phyloP scores from a whole-genome alignment of 192 early-diverging fungal species.

The Backusella sp. region DNA sequence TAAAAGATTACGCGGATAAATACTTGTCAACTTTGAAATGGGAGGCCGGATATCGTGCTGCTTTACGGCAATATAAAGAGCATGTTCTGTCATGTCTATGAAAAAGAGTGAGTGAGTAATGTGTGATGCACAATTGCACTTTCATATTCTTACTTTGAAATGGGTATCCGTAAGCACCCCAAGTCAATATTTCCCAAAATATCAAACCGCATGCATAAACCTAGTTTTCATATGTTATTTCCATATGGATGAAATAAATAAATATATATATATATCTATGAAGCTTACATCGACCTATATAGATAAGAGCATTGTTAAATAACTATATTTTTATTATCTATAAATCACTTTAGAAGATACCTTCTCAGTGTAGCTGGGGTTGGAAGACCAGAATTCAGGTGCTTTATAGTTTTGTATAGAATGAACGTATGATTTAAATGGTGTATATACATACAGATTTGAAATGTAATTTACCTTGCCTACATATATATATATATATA shows the following conservation, averaged over 20 bases:
- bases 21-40: slow-evolving; percentile 46
- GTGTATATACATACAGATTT: no score
- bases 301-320: neutral
- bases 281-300: slow-evolving; percentile 20
- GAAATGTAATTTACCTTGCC: slow-evolving; percentile 42
- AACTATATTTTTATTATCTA: neutral
- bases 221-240: neutral
- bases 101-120: neutral
- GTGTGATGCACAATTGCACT: neutral
- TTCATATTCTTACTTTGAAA: slow-evolving; percentile 53
- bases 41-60: slow-evolving; percentile 62
- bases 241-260: neutral
- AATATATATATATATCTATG: neutral
- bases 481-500: neutral
- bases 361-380: slow-evolving; percentile 74
- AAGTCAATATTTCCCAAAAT: slow-evolving; percentile 79
- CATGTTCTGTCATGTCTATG: slow-evolving; percentile 26
- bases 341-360: slow-evolving; percentile 28
- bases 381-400: slow-evolving; percentile 71
- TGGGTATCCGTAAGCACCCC: slow-evolving; percentile 68
- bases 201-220: slow-evolving; percentile 74
- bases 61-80: slow-evolving; percentile 41
- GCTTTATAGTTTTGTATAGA: slow-evolving; percentile 35
- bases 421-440: neutral
- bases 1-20: slow-evolving; percentile 59